Evolutionary conservation across 441 rosid species (phyloP).

Genomic region (Theobroma grandiflorum): DNA sequence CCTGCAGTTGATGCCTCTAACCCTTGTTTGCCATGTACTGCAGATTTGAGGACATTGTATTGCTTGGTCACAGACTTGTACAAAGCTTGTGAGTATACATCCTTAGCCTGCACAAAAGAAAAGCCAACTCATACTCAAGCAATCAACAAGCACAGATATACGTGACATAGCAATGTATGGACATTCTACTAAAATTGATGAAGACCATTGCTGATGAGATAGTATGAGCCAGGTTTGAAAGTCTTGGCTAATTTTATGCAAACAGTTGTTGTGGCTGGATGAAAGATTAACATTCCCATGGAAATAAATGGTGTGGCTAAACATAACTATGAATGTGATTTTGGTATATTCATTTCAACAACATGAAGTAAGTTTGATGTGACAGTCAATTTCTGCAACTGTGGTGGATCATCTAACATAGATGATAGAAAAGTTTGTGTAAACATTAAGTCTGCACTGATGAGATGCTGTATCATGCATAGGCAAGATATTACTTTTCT

Average conservation of each 20-base stretch:
- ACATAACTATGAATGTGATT: not conserved
- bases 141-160: constrained; percentile 6
- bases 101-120: constrained; percentile 66
- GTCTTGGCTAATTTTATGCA: constrained; percentile 3
- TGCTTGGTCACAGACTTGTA: constrained; percentile 72
- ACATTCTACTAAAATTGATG: not conserved
- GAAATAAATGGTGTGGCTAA: not conserved
- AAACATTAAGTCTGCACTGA: not conserved
- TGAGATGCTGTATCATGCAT: not conserved
- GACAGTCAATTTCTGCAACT: not conserved
- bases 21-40: constrained; percentile 67
- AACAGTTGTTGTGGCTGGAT: not conserved
- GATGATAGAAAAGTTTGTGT: not conserved
- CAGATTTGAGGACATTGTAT: constrained; percentile 69
- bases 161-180: not conserved
- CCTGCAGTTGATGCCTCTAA: constrained; percentile 64
- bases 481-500: not conserved
- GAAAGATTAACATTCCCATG: not conserved
- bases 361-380: not conserved
- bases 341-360: not conserved
- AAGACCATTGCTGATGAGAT: not conserved
- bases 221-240: not conserved
- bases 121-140: constrained; percentile 26
- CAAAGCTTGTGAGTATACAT: constrained; percentile 57
- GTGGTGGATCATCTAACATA: not conserved